A percentile compares a stretch with the other conserved stretches of the same genome.
Evolutionary conservation across 2,329 filamentous ascomycete genomes (phyloP).

Genomic region (Immersiporthe knoxdaviesiana): DNA sequence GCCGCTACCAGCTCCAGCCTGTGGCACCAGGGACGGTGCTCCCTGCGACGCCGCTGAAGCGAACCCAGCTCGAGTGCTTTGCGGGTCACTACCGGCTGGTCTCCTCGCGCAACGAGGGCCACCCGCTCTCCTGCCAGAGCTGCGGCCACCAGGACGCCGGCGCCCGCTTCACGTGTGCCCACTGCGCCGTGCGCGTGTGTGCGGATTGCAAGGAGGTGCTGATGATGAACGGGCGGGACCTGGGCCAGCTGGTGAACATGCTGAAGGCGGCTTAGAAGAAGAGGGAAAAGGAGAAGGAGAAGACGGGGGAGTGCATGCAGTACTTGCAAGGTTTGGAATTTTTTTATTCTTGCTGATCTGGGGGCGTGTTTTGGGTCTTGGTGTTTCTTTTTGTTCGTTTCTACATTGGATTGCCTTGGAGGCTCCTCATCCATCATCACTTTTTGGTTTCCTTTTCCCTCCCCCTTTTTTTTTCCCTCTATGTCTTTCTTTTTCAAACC

Average conservation of each 20-base stretch:
- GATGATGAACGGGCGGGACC: slow-evolving; percentile 46
- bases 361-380: neutral
- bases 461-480: neutral
- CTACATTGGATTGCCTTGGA: neutral
- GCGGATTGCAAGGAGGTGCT: slow-evolving; percentile 49
- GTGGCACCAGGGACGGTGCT: slow-evolving; percentile 44
- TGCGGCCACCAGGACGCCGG: slow-evolving; percentile 52
- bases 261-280: neutral
- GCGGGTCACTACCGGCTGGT: slow-evolving; percentile 53
- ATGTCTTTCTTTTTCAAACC: neutral
- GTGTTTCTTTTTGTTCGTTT: neutral
- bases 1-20: slow-evolving; percentile 35
- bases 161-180: slow-evolving; percentile 52
- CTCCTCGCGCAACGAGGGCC: slow-evolving; percentile 50
- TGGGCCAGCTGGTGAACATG: slow-evolving; percentile 45
- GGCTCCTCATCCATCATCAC: neutral
- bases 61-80: slow-evolving; percentile 50
- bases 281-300: neutral
- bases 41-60: slow-evolving; percentile 45
- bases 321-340: neutral
- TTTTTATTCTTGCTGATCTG: neutral
- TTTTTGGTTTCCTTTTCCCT: neutral
- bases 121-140: slow-evolving; percentile 57
- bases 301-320: neutral
- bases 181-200: slow-evolving; percentile 58